phyloP scores from a whole-genome alignment of 805 yeast species.

The Ogataea chonburiensis region DNA sequence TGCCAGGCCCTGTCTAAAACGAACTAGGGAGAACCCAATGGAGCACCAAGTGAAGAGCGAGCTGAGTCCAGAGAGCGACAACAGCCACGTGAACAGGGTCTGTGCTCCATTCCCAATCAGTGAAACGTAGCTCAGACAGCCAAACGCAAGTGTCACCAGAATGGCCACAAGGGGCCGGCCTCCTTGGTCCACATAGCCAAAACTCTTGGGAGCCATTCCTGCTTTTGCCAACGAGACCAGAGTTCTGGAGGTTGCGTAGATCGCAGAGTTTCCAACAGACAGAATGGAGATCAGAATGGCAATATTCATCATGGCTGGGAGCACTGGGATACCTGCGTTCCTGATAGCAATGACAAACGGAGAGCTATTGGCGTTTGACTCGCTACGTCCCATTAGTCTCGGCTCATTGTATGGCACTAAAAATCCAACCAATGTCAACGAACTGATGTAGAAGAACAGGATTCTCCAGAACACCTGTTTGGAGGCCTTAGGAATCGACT shows the following conservation, averaged over 20 bases:
- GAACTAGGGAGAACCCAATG: conserved; percentile 41
- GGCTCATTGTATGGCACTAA: conserved; percentile 46
- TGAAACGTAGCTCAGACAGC: conserved; percentile 45
- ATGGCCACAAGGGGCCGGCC: conserved; percentile 53
- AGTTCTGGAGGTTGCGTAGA: conserved; percentile 57
- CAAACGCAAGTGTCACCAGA: conserved; percentile 38
- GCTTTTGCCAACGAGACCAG: conserved; percentile 45
- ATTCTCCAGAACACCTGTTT: conserved; percentile 59
- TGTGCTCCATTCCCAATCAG: conserved; percentile 41
- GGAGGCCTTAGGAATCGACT: conserved; percentile 49
- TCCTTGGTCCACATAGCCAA: conserved; percentile 46
- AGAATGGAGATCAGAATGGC: conserved; percentile 41
- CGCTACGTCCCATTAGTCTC: conserved; percentile 32
- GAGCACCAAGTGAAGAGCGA: conserved; percentile 51
- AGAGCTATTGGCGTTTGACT: conserved; percentile 36
- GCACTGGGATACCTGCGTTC: conserved; percentile 36
- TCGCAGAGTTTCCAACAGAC: conserved; percentile 53
- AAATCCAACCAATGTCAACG: conserved; percentile 45
- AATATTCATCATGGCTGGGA: conserved; percentile 42
- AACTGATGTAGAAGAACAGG: conserved; percentile 44
- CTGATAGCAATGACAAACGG: conserved; percentile 50
- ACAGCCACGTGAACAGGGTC: conserved; percentile 45
- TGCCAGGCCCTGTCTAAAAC: conserved; percentile 46
- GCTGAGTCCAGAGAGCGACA: conserved; percentile 49
- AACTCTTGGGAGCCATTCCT: conserved; percentile 43